These are phyloP conservation scores for Hypoxylon perforatum DNA, from an alignment of 495 filamentous ascomycete genomes.

Conservation along the genomic window DNA sequence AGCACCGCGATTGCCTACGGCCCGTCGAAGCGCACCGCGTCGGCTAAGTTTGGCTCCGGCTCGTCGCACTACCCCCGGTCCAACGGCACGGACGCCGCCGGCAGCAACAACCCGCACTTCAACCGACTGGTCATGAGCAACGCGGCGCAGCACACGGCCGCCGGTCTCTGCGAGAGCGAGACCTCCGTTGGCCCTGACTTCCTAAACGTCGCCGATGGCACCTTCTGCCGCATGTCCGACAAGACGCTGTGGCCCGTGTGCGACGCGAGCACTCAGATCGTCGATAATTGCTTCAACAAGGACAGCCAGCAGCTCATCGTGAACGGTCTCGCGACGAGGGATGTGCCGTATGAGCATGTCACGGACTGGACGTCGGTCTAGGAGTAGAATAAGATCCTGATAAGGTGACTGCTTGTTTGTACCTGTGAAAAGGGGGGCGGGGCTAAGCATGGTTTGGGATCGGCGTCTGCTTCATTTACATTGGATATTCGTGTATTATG, in stretches of 20 bases:
- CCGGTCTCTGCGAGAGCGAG: conserved; percentile 41
- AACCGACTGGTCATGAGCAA: conserved; percentile 47
- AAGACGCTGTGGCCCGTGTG: conserved; percentile 40
- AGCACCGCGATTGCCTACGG: conserved; percentile 12
- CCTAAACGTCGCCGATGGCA: conserved; percentile 29
- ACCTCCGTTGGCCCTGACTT: conserved; percentile 49
- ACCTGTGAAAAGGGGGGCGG: not conserved
- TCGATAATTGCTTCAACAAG: conserved; percentile 37
- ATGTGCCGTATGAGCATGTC: conserved; percentile 28
- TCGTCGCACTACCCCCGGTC: not conserved
- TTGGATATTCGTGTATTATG: no score
- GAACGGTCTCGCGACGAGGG: conserved; percentile 20
- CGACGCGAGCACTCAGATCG: not conserved
- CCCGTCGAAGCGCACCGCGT: conserved; percentile 13
- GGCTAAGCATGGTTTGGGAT: no score
- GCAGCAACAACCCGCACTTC: conserved; percentile 2
- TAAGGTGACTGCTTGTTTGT: not conserved
- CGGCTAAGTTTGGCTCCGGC: conserved; percentile 17
- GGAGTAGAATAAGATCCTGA: no score
- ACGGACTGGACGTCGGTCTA: conserved; percentile 29
- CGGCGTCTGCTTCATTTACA: no score
- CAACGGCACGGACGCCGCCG: not conserved
- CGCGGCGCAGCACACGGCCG: conserved; percentile 32
- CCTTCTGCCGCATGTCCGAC: conserved; percentile 49
- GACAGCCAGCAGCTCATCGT: conserved; percentile 17